Evolutionary conservation across 2,329 filamentous ascomycete species (phyloP), one percentile per base, ranked within the genome.

Genomic region (Fonsecaea nubica): DNA sequence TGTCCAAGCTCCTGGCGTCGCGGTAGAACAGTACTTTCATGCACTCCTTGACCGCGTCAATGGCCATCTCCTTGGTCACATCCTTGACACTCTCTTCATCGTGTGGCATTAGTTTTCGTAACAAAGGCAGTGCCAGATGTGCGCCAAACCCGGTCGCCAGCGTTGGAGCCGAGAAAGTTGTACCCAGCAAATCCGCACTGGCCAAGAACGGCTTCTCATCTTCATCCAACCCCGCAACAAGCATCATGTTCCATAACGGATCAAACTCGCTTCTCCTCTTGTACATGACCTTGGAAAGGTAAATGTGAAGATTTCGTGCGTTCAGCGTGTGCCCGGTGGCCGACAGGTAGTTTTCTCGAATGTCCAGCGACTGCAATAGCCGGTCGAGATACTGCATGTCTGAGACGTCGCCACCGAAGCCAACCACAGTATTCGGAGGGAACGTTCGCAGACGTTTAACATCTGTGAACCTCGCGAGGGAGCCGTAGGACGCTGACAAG

Each of bases 301-400:
- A 99, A 79, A 91, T 96, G 86, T 98, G 94, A 72, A 99, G 88
- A 82, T 97, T 97, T 79, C 92, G 91, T 64, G 95, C 95, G 78
- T 91, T 92, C 75, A 99, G 89, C 73, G 78, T 77, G 73, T 84
- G 75, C 45, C 75, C 74, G 64, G 64, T 79, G 65, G 82, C 77
- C 62, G 80, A 76, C 56, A 85, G 86, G 84, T 99, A 98, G 77
- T 92, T 90, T 84, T 98, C 93, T 78, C 90, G 86, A 79, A 96
- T 92, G 78, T 91, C 89, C 74, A 98, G 90, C 70, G 92, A 90
- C 76, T 87, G 90, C 74, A 99, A 90, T 76, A 97, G 88, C 74
- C 95, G 85, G 86, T 97, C 91, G 73, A 99, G 89, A 84, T 96
- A 96, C 84, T 99, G 95, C 95, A 99, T 98, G 84, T 99, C 95